Evolutionary conservation across 225 moss, liverwort and hornwort species (phyloP), one percentile per base, ranked within the genome.

Genomic region (Marchantia polymorpha): DNA sequence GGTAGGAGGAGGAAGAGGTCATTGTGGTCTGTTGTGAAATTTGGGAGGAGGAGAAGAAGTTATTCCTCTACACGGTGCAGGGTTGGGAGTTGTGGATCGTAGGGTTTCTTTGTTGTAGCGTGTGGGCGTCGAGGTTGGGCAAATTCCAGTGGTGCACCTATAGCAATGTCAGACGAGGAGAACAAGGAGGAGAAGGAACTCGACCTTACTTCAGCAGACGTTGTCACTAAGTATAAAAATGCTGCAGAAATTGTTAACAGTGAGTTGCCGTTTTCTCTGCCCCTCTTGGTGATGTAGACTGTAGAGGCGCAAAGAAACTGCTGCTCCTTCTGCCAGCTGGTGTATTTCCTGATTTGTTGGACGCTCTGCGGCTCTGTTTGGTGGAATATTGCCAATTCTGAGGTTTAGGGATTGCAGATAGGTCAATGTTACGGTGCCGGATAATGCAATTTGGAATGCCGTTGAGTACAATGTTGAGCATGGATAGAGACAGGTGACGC

Each of bases 131-230:
- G 52, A 31, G 14, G 64, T 25, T 19, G 77, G 48, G 25, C 23
- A 64, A 64, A 55, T 26, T 50, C 59, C 26, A 73, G 51, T 77
- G 70, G 82, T 76, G 72, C 30, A 56, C 61, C 23, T 64, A 53
- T 49, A 82, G 85, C 92, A 73, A 93, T 94, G 93, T 93, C 94
- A 89, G 99, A 99, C 73, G 99, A 99, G 72, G 95, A 95, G 90
- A 89, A 88, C 81, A 99, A 99, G 86, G 99, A 99, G 81, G 99
- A 99, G 93, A 99, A 99, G 95, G 99, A 99, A 87, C 92, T 99
- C 77, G 99, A 99, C 88, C 89, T 99, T 85, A 81, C 95, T 70
- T 95, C 92, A 11, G 95, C 93, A 8, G 99, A 99, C 89, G 99
- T 99, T 47, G 99, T 99, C 77, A 99, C 99, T 74, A 99, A 99